phyloP scores from a whole-genome alignment of 306 rosid genomes.

The Acacia confusa region DNA sequence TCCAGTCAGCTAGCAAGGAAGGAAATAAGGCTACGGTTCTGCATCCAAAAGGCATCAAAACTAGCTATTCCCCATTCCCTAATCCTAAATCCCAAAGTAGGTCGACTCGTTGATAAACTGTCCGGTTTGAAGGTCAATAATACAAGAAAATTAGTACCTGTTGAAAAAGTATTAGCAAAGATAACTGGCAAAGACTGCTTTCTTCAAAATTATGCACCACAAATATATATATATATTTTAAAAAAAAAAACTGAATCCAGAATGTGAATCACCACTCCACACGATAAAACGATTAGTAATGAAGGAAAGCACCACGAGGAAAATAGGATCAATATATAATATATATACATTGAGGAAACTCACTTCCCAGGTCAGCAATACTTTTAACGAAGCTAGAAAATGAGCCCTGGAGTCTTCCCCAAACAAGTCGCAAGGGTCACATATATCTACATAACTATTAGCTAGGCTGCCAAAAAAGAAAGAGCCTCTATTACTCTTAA shows the following conservation, averaged over 20 bases:
- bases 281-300: background rate
- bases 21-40: background rate
- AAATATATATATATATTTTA: background rate
- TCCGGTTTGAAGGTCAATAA: background rate
- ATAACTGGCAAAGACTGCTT: background rate
- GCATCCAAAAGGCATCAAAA: background rate
- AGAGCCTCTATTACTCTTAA: constrained; percentile 53
- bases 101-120: too few relatives aligned
- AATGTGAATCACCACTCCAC: background rate
- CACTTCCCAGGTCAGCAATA: constrained; percentile 66
- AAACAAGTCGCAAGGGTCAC: constrained; percentile 47
- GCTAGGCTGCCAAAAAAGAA: constrained; percentile 63
- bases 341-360: constrained; percentile 51
- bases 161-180: background rate
- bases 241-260: background rate
- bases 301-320: constrained; percentile 4
- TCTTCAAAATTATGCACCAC: background rate
- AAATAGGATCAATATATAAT: constrained; percentile 14
- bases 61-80: background rate
- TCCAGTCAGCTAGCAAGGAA: background rate
- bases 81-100: too few relatives aligned
- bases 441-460: constrained; percentile 54
- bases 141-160: background rate
- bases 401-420: constrained; percentile 50
- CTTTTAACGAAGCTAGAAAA: constrained; percentile 47